Evolutionary conservation across 176 grass and related monocot species (phyloP), one percentile per base, ranked within the genome.

Genomic region (Miscanthus lutarioriparius): DNA sequence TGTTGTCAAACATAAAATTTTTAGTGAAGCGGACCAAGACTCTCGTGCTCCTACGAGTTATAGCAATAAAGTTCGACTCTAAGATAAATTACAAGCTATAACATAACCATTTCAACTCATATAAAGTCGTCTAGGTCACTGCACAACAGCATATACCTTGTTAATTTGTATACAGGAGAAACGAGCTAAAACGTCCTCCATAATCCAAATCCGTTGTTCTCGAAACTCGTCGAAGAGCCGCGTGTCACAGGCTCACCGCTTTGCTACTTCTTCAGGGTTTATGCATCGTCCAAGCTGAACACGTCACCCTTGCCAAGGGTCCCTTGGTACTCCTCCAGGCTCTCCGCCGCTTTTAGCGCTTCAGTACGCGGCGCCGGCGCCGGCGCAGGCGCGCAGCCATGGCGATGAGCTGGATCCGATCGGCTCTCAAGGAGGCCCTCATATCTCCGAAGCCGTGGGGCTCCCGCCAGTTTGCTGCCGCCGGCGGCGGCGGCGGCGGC

Each of bases 331-430:
- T 58, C 78, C 80, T 82, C 76, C 54, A 64, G 11, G 78, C 63
- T 43, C 71, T 8, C 77, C 83, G 77, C 71, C 72, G 77, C 87
- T 59, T 49, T 51, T 15, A 35, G 3, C 76, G 1, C 26, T 51
- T 27, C 38, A 33, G 5, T 15, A 10, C n/a, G 20, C 32, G 28
- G 28, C 40, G 67, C 56, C 41, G 82, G 77, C n/a, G 48, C 51
- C 9, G 56, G 22, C 51, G 51, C 7, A 20, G 6, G 6, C 22
- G 22, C 8, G 89, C 16, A 7, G 89, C 74, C 80, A 93, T 84
- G 28, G 28, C 28, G 28, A 30, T 30, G 72, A 87, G 81, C 32
- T 22, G 70, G 84, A 83, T 83, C 48, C 83, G 79, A 7, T 79
- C 74, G 66, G 79, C 67, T 2, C n/a, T 90, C 11, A 15, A 74